phyloP scores from a whole-genome alignment of 83 land plant genomes.

The Thuja plicata region DNA sequence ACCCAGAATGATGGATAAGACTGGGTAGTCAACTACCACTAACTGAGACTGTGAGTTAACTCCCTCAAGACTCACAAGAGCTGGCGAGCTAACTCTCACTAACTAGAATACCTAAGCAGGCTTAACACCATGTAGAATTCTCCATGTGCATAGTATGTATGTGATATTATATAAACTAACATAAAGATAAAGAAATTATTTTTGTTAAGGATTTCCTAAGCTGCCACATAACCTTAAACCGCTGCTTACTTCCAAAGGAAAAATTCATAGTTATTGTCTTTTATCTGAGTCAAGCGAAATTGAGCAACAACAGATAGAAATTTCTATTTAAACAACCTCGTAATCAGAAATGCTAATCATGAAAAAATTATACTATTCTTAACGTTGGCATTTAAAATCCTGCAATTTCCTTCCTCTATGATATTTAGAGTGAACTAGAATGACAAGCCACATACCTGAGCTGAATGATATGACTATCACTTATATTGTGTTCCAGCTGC shows the following conservation, averaged over 20 bases:
- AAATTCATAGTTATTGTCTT: neutral
- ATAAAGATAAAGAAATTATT: neutral
- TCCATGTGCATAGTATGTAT: no score
- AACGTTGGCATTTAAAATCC: neutral
- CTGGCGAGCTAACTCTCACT: no score
- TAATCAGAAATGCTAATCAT: neutral
- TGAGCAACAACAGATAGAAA: neutral
- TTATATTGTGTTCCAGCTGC: slow-evolving; percentile 50
- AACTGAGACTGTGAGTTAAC: no score
- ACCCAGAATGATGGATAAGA: no score
- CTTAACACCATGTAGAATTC: no score
- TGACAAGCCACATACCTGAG: slow-evolving; percentile 57
- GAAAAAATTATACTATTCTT: neutral
- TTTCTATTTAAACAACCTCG: neutral
- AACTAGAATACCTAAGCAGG: no score
- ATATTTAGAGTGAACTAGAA: neutral
- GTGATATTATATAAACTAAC: no score
- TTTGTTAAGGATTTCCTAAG: neutral
- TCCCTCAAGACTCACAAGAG: no score
- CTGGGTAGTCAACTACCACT: no score
- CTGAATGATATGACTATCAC: slow-evolving; percentile 72
- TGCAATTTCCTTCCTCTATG: neutral
- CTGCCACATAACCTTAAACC: neutral
- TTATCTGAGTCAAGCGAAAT: neutral
- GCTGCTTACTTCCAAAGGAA: neutral